Conservation (phyloP, 441 rosid genomes). For the Gossypium davidsonii region DNA sequence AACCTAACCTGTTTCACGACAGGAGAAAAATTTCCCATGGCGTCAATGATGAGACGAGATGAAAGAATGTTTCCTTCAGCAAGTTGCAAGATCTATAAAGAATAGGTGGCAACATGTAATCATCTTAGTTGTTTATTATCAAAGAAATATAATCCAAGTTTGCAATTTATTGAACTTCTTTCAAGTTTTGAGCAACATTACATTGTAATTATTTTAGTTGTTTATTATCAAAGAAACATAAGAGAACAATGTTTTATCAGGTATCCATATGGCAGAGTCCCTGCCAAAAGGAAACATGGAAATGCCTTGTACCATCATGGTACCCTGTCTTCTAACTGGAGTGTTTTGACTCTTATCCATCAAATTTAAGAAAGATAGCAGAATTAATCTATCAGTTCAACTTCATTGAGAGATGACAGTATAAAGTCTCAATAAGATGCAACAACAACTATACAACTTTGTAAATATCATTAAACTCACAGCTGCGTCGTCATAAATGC, state of each 20-base stretch:
- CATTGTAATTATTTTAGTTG: not conserved
- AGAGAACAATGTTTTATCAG: not conserved
- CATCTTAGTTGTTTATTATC: not conserved
- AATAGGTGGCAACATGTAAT: slow-evolving; percentile 1
- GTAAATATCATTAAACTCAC: slow-evolving; percentile 36
- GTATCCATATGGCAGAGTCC: not conserved
- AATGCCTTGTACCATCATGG: not conserved
- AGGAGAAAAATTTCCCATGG: slow-evolving; percentile 96
- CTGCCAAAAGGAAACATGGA: not conserved
- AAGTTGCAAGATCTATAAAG: slow-evolving; percentile 55
- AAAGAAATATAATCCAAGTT: not conserved
- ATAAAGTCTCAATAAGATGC: not conserved
- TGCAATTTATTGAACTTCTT: not conserved
- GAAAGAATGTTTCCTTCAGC: slow-evolving; percentile 56
- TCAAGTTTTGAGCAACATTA: not conserved
- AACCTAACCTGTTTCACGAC: slow-evolving; percentile 72
- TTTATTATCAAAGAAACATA: not conserved
- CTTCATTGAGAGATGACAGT: not conserved
- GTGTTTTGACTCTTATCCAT: not conserved
- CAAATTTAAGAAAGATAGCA: slow-evolving; percentile 5
- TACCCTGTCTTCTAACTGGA: not conserved
- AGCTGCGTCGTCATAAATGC: slow-evolving; percentile 54
- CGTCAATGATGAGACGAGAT: slow-evolving; percentile 71
- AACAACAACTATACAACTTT: slow-evolving; percentile 9
- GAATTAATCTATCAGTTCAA: not conserved